Percentiles rank a stretch among this genome's conserved stretches.
Evolutionary conservation across 2,329 filamentous ascomycete species (phyloP).

Genomic region (Aspergillus sp.): DNA sequence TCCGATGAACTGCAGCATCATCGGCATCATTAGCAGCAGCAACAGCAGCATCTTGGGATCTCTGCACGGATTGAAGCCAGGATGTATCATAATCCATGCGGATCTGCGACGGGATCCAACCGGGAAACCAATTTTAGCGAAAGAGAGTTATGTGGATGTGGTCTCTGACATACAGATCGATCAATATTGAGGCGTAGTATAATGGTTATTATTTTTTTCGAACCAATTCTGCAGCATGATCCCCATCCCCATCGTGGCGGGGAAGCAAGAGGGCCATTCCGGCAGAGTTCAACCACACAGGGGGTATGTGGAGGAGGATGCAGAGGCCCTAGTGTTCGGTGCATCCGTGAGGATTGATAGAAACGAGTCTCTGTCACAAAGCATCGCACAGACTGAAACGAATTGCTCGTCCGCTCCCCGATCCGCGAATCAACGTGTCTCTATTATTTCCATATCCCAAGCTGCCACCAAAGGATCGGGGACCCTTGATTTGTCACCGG

Average conservation of each 20-base stretch:
- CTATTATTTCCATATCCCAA: slow-evolving; percentile 3
- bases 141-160: slow-evolving; percentile 2
- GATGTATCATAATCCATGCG: slow-evolving; percentile 16
- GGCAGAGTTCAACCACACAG: slow-evolving; percentile 15
- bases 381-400: slow-evolving; percentile 17
- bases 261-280: slow-evolving; percentile 15
- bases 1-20: background rate
- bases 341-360: background rate
- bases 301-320: background rate
- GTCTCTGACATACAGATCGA: slow-evolving; percentile 15
- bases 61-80: slow-evolving; percentile 11
- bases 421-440: slow-evolving; percentile 25
- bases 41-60: slow-evolving; percentile 7
- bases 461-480: slow-evolving; percentile 12
- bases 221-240: slow-evolving; percentile 3
- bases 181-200: slow-evolving; percentile 5
- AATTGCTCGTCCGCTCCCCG: slow-evolving; percentile 16
- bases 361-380: slow-evolving; percentile 26
- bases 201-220: slow-evolving; percentile 4
- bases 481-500: slow-evolving; percentile 32
- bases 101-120: slow-evolving; percentile 16
- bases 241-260: slow-evolving; percentile 9
- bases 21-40: background rate
- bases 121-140: slow-evolving; percentile 12
- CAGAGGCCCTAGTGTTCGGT: slow-evolving; percentile 4